Evolutionary conservation across 768 basidiomycete species (phyloP).

Genomic region (Lactifluus pinguis): DNA sequence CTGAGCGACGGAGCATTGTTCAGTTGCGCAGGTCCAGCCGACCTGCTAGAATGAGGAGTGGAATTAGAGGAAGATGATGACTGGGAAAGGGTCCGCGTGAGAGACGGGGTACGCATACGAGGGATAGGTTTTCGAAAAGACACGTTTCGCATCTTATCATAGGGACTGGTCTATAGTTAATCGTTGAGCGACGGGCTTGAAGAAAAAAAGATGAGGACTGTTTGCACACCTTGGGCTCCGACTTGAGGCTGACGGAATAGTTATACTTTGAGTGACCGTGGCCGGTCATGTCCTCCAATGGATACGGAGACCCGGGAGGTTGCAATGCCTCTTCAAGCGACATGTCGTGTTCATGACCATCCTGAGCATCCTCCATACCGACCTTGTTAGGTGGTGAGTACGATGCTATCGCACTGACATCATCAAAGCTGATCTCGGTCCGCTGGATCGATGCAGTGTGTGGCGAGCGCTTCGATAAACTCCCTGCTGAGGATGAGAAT

Average conservation of each 20-base stretch:
- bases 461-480: conserved; percentile 5
- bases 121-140: conserved; percentile 43
- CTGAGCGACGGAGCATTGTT: conserved; percentile 4
- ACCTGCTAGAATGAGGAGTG: conserved; percentile 34
- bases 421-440: conserved; percentile 37
- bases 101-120: conserved; percentile 55
- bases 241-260: conserved; percentile 49
- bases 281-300: conserved; percentile 29
- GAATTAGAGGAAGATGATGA: conserved; percentile 55
- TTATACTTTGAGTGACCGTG: conserved; percentile 37
- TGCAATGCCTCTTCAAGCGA: conserved; percentile 52
- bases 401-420: conserved; percentile 49
- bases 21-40: conserved; percentile 4
- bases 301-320: conserved; percentile 42
- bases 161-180: conserved; percentile 46
- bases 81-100: conserved; percentile 52
- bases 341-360: conserved; percentile 30
- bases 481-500: conserved; percentile 18
- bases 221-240: conserved; percentile 45
- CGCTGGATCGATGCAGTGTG: not conserved
- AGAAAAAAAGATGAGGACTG: not conserved
- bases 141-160: conserved; percentile 56
- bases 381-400: conserved; percentile 33
- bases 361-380: not conserved
- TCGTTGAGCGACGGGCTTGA: not conserved